A percentile compares a stretch with the other conserved stretches of the same genome.
Conservation (phyloP, 192 early-diverging fungal genomes). For the Linnemannia hyalina region DNA sequence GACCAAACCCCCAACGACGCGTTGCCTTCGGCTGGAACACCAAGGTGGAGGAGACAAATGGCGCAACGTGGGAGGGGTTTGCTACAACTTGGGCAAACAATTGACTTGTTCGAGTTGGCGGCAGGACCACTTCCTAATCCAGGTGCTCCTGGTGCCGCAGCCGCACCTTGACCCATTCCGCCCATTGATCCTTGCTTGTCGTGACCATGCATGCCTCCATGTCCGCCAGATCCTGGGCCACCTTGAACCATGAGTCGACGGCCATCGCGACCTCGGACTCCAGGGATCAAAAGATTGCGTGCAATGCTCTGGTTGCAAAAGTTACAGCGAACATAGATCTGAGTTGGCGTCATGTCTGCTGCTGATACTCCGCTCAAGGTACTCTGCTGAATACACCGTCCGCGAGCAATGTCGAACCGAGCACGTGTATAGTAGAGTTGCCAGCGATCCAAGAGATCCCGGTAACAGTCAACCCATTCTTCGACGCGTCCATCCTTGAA, state of each 20-base stretch:
- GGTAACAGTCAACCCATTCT: constrained; percentile 90
- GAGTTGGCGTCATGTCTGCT: constrained; percentile 74
- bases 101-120: constrained; percentile 59
- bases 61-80: constrained; percentile 76
- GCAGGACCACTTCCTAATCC: constrained; percentile 15
- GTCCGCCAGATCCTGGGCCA: constrained; percentile 23
- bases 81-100: constrained; percentile 72
- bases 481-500: constrained; percentile 72
- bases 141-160: constrained; percentile 24
- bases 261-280: constrained; percentile 62
- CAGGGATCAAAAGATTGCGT: constrained; percentile 64
- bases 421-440: constrained; percentile 89
- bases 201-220: constrained; percentile 35
- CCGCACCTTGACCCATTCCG: constrained; percentile 25
- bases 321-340: constrained; percentile 89
- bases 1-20: constrained; percentile 41
- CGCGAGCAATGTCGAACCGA: constrained; percentile 90
- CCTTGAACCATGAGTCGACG: constrained; percentile 57
- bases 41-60: constrained; percentile 73
- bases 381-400: constrained; percentile 69
- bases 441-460: constrained; percentile 88
- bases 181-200: constrained; percentile 52
- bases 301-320: constrained; percentile 83
- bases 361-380: constrained; percentile 56
- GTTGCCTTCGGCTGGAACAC: constrained; percentile 73